Conservation (phyloP, 768 basidiomycete species). For the Cubamyces sp. region DNA sequence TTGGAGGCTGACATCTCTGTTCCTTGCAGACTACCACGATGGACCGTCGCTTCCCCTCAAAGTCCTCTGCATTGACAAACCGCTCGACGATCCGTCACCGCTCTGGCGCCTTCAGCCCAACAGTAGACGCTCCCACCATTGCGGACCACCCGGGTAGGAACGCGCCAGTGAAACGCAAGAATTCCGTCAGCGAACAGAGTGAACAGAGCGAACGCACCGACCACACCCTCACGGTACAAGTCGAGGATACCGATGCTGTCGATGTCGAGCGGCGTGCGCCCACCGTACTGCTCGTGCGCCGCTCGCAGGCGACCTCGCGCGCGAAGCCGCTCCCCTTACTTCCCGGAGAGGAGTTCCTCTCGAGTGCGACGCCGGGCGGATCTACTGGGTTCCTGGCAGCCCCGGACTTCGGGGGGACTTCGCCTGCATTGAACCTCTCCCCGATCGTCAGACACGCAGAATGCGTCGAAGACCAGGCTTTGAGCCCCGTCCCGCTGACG, state of each 20-base stretch:
- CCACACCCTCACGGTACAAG: constrained; percentile 27
- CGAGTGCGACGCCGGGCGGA: not conserved
- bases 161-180: not conserved
- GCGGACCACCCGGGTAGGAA: not conserved
- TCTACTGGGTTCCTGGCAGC: not conserved
- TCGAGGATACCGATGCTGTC: constrained; percentile 27
- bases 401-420: not conserved
- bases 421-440: not conserved
- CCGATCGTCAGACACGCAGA: not conserved
- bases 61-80: constrained; percentile 17
- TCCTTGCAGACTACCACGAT: constrained; percentile 18
- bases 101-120: constrained; percentile 30
- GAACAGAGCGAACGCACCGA: constrained; percentile 20
- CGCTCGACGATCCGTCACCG: constrained; percentile 29
- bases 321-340: constrained; percentile 17
- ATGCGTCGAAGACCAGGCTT: not conserved
- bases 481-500: constrained; percentile 29
- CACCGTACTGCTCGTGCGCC: constrained; percentile 28
- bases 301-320: constrained; percentile 8
- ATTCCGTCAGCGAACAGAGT: constrained; percentile 14
- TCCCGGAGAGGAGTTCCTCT: constrained; percentile 13
- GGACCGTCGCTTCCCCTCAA: constrained; percentile 27
- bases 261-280: constrained; percentile 13
- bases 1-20: not conserved
- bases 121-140: not conserved